These are phyloP conservation scores for Fusarium buxicola DNA, from an alignment of 2,329 filamentous ascomycete species.

Conservation along the genomic window DNA sequence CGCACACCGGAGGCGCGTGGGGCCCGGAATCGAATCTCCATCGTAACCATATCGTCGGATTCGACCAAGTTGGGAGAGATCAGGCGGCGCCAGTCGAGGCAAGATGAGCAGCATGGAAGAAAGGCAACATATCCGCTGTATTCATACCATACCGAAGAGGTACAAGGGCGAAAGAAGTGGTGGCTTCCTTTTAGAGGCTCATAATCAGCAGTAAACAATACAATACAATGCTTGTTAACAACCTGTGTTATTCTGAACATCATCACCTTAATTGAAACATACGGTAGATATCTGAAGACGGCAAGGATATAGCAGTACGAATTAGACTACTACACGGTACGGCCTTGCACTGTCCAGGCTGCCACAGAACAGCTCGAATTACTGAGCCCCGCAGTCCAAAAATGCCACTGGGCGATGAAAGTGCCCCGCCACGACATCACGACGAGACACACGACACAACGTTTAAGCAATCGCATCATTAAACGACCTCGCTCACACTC, in stretches of 20 bases:
- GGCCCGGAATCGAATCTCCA: conserved; percentile 40
- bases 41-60: conserved; percentile 55
- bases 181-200: conserved; percentile 36
- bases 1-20: conserved; percentile 9
- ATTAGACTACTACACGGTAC: conserved; percentile 4
- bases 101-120: conserved; percentile 3
- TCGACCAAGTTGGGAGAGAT: conserved; percentile 61
- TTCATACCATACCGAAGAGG: conserved; percentile 23
- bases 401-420: conserved; percentile 32
- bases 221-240: no score
- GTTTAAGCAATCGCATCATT: conserved; percentile 7
- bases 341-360: conserved; percentile 26
- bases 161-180: conserved; percentile 37
- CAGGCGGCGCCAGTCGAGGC: conserved; percentile 37
- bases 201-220: no score
- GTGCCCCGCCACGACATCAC: conserved; percentile 44
- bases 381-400: conserved; percentile 46
- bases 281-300: no score
- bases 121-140: conserved; percentile 39
- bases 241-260: no score
- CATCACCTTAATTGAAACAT: no score
- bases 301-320: not conserved
- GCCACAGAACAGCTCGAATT: conserved; percentile 39
- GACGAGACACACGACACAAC: conserved; percentile 38
- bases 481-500: conserved; percentile 10